Evolutionary conservation across 192 early-diverging fungal genomes (phyloP).

Genomic region (Entomortierella beljakovae): DNA sequence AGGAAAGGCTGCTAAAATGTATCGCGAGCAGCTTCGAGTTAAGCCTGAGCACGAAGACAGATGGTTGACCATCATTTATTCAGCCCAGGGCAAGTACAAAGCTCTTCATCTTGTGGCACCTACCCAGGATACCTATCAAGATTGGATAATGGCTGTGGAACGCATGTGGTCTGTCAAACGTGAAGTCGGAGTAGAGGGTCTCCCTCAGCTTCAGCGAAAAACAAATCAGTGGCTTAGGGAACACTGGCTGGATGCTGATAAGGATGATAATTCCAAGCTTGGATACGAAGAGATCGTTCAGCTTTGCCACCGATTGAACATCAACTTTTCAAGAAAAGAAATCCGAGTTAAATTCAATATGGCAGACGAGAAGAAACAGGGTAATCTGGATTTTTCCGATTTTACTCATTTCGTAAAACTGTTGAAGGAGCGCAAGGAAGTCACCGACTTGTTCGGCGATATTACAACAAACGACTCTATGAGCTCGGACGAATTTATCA

Average conservation of each 20-base stretch:
- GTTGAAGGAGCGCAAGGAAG: slow-evolving; percentile 70
- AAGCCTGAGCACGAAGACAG: slow-evolving; percentile 47
- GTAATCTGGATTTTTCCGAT: slow-evolving; percentile 62
- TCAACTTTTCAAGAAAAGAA: slow-evolving; percentile 70
- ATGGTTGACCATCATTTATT: slow-evolving; percentile 59
- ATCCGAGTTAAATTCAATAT: slow-evolving; percentile 72
- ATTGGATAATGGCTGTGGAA: slow-evolving; percentile 56
- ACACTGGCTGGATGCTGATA: slow-evolving; percentile 61
- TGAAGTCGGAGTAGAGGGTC: slow-evolving; percentile 51
- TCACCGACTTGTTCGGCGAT: slow-evolving; percentile 64
- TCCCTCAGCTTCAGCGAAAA: slow-evolving; percentile 51
- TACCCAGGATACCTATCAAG: slow-evolving; percentile 46
- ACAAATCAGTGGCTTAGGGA: slow-evolving; percentile 56
- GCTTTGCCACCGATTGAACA: slow-evolving; percentile 67
- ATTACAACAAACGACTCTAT: slow-evolving; percentile 56
- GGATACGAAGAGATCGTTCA: slow-evolving; percentile 55
- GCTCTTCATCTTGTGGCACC: slow-evolving; percentile 56
- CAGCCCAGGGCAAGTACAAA: slow-evolving; percentile 58
- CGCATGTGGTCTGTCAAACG: slow-evolving; percentile 53
- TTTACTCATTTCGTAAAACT: slow-evolving; percentile 73
- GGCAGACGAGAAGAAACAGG: slow-evolving; percentile 64
- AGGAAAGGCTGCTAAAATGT: slow-evolving; percentile 55
- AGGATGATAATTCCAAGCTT: slow-evolving; percentile 56
- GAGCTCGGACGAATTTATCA: slow-evolving; percentile 63
- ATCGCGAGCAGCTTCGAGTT: slow-evolving; percentile 52